Base-by-base conservation (phyloP, 176 grass and related monocot species). In the Phyllostachys edulis region DNA sequence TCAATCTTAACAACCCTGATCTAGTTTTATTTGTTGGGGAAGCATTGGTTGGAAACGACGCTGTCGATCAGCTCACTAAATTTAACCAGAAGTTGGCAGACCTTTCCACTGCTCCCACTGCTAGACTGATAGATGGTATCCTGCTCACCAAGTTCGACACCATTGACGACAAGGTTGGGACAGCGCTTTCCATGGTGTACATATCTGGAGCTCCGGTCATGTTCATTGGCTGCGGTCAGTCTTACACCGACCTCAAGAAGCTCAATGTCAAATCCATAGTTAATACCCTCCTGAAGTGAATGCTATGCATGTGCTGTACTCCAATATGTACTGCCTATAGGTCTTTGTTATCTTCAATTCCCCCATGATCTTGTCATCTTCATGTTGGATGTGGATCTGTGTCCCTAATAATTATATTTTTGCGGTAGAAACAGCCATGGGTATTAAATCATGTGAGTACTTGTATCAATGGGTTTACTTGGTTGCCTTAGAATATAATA, bases 201-300 rank as follows among this genome's bases (percentile, higher is more conserved):
- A 84, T 93, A 81, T 97, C 94, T 59, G 91, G 94, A 78, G 87
- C 94, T 87, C 94, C 94, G 2, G 94, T 93, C 37, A 97, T 93
- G 91, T 97, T 97, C 54, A 87, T 97, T 20, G 94, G 94, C 26
- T 97, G 94, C 36, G 94, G 91, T 20, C 94, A 97, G 78, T 93
- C 94, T 13, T 97, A 97, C 50, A 97, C 94, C 21, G 94, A 97
- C 85, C 94, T 97, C 50, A 97, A 97, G 89, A 97, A 97, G 85
- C 89, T 97, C 63, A 93, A 97, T 5, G 89, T 93, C 23, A 93
- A 93, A 75, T 93, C 94, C 76, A 97, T 97, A 32, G 94, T 97
- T 10, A 97, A 97, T 85, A 97, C 94, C 67, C 87, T 97, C 61
- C 80, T 97, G 69, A 93, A 93, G 87, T 93, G 89, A 96, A 83